Percentiles rank a stretch among this genome's conserved stretches.
Conservation (phyloP, 306 rosid species). For the Canavalia gladiata region DNA sequence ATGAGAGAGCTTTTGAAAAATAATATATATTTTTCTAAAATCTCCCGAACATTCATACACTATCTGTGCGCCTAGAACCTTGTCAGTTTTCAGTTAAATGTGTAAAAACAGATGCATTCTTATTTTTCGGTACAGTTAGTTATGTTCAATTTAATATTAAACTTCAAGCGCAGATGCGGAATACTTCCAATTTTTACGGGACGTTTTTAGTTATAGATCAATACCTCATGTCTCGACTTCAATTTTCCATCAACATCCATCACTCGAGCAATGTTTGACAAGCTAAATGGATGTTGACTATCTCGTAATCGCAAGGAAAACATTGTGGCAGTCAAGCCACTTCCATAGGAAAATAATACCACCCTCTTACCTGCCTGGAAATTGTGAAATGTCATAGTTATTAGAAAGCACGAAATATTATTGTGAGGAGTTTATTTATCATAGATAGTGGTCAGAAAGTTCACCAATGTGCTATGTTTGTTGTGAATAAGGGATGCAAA, state of each 20-base stretch:
- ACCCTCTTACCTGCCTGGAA: conserved; percentile 83
- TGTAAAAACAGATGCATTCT: neutral
- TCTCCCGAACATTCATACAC: too few species aligned
- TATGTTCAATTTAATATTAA: neutral
- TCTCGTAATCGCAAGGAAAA: conserved; percentile 76
- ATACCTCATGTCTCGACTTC: conserved; percentile 96
- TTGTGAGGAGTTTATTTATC: conserved; percentile 19
- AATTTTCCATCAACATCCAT: conserved; percentile 83
- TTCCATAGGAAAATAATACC: conserved; percentile 90
- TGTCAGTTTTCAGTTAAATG: neutral
- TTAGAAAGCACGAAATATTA: conserved; percentile 40
- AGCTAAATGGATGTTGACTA: conserved; percentile 78
- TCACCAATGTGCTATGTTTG: conserved; percentile 79
- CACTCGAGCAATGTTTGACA: conserved; percentile 80
- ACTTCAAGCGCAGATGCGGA: neutral
- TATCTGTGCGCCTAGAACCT: neutral
- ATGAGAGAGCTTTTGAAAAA: too few species aligned
- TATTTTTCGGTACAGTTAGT: conserved; percentile 2
- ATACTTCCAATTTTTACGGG: conserved; percentile 19
- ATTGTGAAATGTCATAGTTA: conserved; percentile 36
- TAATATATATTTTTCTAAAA: too few species aligned
- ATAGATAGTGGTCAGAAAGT: conserved; percentile 38
- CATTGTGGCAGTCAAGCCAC: conserved; percentile 92
- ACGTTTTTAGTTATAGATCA: conserved; percentile 14
- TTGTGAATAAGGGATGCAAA: conserved; percentile 90